A percentile compares a stretch with the other conserved stretches of the same genome.
phyloP scores from a whole-genome alignment of 2,329 filamentous ascomycete genomes.

The Cryphonectria radicalis region DNA sequence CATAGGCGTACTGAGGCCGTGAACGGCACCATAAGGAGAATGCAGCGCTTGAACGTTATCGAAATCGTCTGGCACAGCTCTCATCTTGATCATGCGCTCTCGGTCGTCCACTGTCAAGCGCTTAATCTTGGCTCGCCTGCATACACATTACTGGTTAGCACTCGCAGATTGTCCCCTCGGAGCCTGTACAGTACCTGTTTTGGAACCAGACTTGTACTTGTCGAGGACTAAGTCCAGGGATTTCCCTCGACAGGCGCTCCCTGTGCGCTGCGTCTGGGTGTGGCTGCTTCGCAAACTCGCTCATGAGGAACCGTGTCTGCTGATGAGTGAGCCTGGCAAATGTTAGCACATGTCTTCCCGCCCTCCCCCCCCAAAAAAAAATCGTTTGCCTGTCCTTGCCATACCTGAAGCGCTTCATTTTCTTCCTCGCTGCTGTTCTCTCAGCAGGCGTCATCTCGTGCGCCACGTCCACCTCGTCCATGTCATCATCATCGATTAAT shows the following conservation, averaged over 20 bases:
- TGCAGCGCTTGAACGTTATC: slow-evolving; percentile 72
- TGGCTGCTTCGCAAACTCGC: slow-evolving; percentile 92
- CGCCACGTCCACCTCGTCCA: slow-evolving; percentile 53
- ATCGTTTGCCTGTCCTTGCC: slow-evolving; percentile 27
- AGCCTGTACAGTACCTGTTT: slow-evolving; percentile 70
- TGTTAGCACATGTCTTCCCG: slow-evolving; percentile 37
- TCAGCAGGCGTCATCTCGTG: slow-evolving; percentile 60
- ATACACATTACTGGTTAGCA: slow-evolving; percentile 29
- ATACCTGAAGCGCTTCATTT: slow-evolving; percentile 82
- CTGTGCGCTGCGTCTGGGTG: slow-evolving; percentile 91
- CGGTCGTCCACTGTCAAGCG: slow-evolving; percentile 71
- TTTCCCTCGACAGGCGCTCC: slow-evolving; percentile 84
- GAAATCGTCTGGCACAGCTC: slow-evolving; percentile 71
- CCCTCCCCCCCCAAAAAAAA: no score
- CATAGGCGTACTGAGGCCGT: slow-evolving; percentile 53
- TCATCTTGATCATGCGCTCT: slow-evolving; percentile 73
- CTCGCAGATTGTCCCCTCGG: neutral
- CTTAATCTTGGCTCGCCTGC: slow-evolving; percentile 72
- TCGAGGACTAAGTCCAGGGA: slow-evolving; percentile 86
- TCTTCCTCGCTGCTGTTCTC: slow-evolving; percentile 60
- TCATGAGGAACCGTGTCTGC: slow-evolving; percentile 97
- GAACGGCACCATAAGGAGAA: slow-evolving; percentile 67
- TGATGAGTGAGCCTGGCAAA: slow-evolving; percentile 80
- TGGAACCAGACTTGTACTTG: slow-evolving; percentile 99
- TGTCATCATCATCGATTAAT: slow-evolving; percentile 61